Evolutionary conservation across 805 yeast species (phyloP).

Genomic region (Teunomyces barrocoloradensis): DNA sequence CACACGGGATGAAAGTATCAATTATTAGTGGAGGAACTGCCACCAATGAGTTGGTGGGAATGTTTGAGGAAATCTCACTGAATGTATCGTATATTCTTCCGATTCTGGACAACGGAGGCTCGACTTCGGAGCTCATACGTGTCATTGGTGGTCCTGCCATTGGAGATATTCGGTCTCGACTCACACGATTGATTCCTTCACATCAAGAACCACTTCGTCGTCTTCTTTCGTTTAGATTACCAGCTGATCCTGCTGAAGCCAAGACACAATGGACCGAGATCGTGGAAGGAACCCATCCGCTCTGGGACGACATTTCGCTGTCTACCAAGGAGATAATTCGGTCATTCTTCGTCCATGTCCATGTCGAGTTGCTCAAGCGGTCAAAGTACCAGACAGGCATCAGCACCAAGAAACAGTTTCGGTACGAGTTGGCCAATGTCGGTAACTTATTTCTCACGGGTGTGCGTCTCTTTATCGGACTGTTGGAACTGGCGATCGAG

Average conservation of each 20-base stretch:
- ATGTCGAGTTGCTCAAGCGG: constrained; percentile 71
- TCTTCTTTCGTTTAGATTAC: constrained; percentile 47
- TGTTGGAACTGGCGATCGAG: constrained; percentile 81
- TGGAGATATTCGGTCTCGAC: constrained; percentile 84
- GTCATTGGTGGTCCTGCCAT: constrained; percentile 94
- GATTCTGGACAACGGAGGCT: constrained; percentile 90
- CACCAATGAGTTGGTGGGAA: constrained; percentile 69
- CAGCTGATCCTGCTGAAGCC: constrained; percentile 50
- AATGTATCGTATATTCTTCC: constrained; percentile 70
- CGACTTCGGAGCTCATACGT: constrained; percentile 82
- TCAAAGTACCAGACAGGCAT: constrained; percentile 41
- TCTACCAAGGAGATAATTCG: constrained; percentile 70
- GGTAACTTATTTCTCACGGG: constrained; percentile 87
- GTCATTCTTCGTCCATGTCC: constrained; percentile 74
- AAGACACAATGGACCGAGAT: constrained; percentile 70
- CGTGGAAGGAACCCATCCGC: constrained; percentile 71
- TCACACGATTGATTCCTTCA: constrained; percentile 69
- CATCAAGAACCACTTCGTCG: constrained; percentile 32
- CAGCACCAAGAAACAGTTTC: constrained; percentile 49
- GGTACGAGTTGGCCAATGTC: constrained; percentile 74
- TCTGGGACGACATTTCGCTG: constrained; percentile 63
- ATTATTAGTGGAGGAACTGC: constrained; percentile 84
- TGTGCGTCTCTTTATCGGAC: constrained; percentile 75
- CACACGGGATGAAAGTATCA: constrained; percentile 16
- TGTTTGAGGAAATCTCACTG: constrained; percentile 47